phyloP scores from a whole-genome alignment of 192 early-diverging fungal species.

The Coemansia sp. region DNA sequence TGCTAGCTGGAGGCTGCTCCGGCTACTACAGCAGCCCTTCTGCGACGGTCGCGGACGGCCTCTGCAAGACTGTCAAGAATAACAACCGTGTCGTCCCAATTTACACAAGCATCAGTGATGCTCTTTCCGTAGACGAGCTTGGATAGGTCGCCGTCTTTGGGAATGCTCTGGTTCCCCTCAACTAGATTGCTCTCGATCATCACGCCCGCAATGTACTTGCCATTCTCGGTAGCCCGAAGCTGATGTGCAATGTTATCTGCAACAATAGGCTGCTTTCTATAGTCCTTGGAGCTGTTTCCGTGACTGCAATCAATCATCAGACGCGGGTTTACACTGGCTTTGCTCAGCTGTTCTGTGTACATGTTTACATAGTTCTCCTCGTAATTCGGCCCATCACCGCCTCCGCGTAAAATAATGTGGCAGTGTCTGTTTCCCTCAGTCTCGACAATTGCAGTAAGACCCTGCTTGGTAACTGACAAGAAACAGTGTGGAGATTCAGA shows the following conservation, averaged over 20 bases:
- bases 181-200: constrained; percentile 94
- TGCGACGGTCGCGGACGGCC: constrained; percentile 70
- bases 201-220: constrained; percentile 82
- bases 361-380: constrained; percentile 65
- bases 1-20: too few species aligned
- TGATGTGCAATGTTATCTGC: constrained; percentile 66
- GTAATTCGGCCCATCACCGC: constrained; percentile 87
- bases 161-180: constrained; percentile 82
- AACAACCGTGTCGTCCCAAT: constrained; percentile 84
- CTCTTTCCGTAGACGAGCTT: constrained; percentile 81
- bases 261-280: constrained; percentile 80
- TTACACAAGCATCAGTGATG: constrained; percentile 91
- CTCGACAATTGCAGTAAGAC: constrained; percentile 76
- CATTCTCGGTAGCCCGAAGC: constrained; percentile 61
- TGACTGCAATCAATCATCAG: constrained; percentile 97
- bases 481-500: constrained; percentile 74
- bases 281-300: constrained; percentile 90
- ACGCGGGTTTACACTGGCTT: constrained; percentile 57
- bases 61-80: constrained; percentile 71
- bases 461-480: constrained; percentile 83
- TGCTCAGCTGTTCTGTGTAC: constrained; percentile 59
- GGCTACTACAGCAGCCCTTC: constrained; percentile 19
- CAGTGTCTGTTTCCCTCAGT: constrained; percentile 88
- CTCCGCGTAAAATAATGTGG: constrained; percentile 93
- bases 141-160: constrained; percentile 66